Conservation (phyloP, 331 rosid species). For the Stylosanthes scabra region DNA sequence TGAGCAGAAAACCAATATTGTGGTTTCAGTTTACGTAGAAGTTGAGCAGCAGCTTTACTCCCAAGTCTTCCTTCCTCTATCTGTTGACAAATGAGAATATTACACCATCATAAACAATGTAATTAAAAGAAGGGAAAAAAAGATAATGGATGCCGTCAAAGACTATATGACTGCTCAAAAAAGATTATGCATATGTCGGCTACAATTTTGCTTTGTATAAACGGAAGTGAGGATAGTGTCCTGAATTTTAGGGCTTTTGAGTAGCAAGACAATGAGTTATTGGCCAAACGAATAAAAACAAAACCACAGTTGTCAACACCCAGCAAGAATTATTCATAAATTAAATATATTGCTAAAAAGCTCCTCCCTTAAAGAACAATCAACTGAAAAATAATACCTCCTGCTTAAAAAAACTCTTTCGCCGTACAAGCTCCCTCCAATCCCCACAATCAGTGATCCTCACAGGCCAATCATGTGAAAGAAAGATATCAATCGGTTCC, state of each 20-base stretch:
- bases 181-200: conserved; percentile 5
- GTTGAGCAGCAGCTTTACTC: conserved; percentile 81
- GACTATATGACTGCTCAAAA: conserved; percentile 3
- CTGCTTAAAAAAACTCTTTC: conserved; percentile 61
- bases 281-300: neutral
- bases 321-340: neutral
- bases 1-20: conserved; percentile 97
- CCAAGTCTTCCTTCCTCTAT: conserved; percentile 84
- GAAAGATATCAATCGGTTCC: conserved; percentile 85
- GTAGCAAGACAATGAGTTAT: neutral
- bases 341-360: conserved; percentile 5
- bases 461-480: conserved; percentile 97
- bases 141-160: conserved; percentile 15
- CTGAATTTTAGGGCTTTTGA: conserved; percentile 11
- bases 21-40: conserved; percentile 86
- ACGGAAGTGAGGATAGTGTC: conserved; percentile 11
- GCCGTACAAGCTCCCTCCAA: conserved; percentile 67
- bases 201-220: conserved; percentile 2
- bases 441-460: conserved; percentile 92
- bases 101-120: conserved; percentile 3
- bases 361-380: conserved; percentile 15
- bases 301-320: neutral
- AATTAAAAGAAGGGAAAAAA: neutral
- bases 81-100: conserved; percentile 47
- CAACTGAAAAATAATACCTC: conserved; percentile 60